These are phyloP conservation scores for Apiospora koreana DNA, from an alignment of 2,329 filamentous ascomycete genomes.

Conservation along the genomic window DNA sequence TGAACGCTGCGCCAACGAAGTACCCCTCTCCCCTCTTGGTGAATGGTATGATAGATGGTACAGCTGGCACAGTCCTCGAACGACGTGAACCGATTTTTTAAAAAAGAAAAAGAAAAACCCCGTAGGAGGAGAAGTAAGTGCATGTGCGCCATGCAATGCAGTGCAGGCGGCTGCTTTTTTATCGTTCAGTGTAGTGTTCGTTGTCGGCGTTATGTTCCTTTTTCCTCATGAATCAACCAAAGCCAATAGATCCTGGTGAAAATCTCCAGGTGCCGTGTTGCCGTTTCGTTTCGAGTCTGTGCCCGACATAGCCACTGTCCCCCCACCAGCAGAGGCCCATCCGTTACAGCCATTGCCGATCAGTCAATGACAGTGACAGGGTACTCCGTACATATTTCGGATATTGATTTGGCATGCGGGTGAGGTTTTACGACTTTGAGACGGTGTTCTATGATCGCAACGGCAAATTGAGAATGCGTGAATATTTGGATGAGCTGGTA, in stretches of 20 bases:
- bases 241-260: background rate
- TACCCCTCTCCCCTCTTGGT: background rate
- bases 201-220: background rate
- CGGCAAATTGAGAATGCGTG: background rate
- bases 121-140: background rate
- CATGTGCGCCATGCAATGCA: background rate
- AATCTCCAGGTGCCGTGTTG: conserved; percentile 8
- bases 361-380: background rate
- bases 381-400: background rate
- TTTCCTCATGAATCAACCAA: background rate
- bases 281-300: conserved; percentile 8
- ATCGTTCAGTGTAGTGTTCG: background rate
- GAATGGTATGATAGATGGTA: background rate
- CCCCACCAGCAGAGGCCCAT: background rate
- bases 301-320: background rate
- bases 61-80: background rate
- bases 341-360: background rate
- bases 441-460: no score
- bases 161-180: background rate
- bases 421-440: background rate
- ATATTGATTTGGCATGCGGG: background rate
- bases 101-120: no score
- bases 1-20: background rate
- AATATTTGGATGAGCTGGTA: background rate
- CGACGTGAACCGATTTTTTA: background rate